Conservation (phyloP, 768 basidiomycete species). For the Leccinum broughii region DNA sequence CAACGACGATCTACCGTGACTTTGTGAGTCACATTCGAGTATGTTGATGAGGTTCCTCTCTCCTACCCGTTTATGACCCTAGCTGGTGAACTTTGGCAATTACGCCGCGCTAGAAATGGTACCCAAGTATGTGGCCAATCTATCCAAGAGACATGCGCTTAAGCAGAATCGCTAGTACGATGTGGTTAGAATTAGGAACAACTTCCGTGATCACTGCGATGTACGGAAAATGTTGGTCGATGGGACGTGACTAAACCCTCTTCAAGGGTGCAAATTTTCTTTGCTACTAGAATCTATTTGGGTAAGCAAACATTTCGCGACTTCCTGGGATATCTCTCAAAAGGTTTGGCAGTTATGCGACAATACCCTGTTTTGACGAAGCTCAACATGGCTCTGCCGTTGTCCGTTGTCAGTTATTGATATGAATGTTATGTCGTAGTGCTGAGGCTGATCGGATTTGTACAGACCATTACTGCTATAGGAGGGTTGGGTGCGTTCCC, state of each 20-base stretch:
- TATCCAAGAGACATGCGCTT: neutral
- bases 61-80: neutral
- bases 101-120: neutral
- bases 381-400: neutral
- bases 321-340: neutral
- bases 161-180: neutral
- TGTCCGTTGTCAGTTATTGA: slow-evolving; percentile 7
- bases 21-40: slow-evolving; percentile 3
- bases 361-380: slow-evolving; percentile 5
- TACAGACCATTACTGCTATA: slow-evolving; percentile 3
- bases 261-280: slow-evolving; percentile 10
- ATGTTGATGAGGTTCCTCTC: neutral
- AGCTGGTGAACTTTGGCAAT: slow-evolving; percentile 9
- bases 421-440: neutral
- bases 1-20: neutral
- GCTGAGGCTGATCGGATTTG: neutral
- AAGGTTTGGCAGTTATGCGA: slow-evolving; percentile 4
- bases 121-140: slow-evolving; percentile 1
- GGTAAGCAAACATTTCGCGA: slow-evolving; percentile 2
- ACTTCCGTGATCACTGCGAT: slow-evolving; percentile 2
- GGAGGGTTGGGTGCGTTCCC: slow-evolving; percentile 7
- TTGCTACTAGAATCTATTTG: slow-evolving; percentile 10
- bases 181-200: slow-evolving; percentile 4
- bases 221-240: neutral
- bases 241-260: neutral